These are phyloP conservation scores for Thelonectria rubi DNA, from an alignment of 2,329 filamentous ascomycete species.

Conservation along the genomic window DNA sequence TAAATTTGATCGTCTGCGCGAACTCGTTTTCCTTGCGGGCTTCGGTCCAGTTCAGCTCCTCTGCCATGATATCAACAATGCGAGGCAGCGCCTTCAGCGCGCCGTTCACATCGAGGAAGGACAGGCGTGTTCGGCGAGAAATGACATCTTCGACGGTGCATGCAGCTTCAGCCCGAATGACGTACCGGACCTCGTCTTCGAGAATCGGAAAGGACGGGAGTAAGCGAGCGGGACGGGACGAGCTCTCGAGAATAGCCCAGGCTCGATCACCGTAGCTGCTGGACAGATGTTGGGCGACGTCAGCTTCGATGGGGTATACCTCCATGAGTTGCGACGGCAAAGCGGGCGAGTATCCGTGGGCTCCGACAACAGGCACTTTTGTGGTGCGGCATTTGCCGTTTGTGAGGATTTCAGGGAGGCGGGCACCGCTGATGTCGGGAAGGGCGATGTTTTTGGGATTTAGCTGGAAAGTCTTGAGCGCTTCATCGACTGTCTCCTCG, in stretches of 20 bases:
- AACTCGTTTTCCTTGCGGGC: constrained; percentile 63
- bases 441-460: constrained; percentile 60
- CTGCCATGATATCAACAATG: constrained; percentile 77
- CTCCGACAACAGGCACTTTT: constrained; percentile 75
- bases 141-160: constrained; percentile 77
- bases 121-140: constrained; percentile 74
- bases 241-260: constrained; percentile 73
- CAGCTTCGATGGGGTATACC: constrained; percentile 49
- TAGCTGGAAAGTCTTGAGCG: constrained; percentile 72
- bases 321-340: constrained; percentile 49
- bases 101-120: constrained; percentile 79
- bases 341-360: constrained; percentile 70
- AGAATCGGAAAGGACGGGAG: constrained; percentile 75
- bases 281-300: constrained; percentile 54
- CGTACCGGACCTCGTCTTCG: constrained; percentile 78
- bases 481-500: constrained; percentile 84
- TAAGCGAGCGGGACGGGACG: constrained; percentile 66
- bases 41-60: constrained; percentile 72
- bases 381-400: constrained; percentile 81
- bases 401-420: constrained; percentile 56
- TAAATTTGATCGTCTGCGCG: constrained; percentile 63
- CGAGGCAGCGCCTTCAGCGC: constrained; percentile 73
- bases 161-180: constrained; percentile 76
- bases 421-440: constrained; percentile 73
- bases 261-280: constrained; percentile 64